Conservation (phyloP, 495 filamentous ascomycete genomes). For the Usnea hakonensis region DNA sequence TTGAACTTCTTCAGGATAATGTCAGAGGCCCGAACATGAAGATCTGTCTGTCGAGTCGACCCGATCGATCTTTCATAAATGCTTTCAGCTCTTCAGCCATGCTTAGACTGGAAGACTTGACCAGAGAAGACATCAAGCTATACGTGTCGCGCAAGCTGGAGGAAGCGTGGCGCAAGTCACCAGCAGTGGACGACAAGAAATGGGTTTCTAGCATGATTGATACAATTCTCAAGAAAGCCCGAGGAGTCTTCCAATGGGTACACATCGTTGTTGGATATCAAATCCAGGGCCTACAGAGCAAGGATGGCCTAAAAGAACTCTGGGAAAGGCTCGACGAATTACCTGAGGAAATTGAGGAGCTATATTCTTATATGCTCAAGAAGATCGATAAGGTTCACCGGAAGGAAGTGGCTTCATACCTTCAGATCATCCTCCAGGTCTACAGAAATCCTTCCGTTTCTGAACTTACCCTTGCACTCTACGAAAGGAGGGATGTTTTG, state of each 20-base stretch:
- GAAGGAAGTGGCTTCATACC: background rate
- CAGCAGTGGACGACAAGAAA: background rate
- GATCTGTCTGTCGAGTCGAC: slow-evolving; percentile 12
- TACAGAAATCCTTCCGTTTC: background rate
- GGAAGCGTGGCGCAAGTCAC: background rate
- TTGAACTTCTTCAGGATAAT: background rate
- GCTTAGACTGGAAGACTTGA: slow-evolving; percentile 7
- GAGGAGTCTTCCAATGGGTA: background rate
- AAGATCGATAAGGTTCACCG: background rate
- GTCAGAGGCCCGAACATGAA: background rate
- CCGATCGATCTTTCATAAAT: slow-evolving; percentile 1
- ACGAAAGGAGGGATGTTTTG: background rate
- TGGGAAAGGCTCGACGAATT: background rate
- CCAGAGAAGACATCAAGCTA: background rate
- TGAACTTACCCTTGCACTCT: background rate
- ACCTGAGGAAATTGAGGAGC: background rate
- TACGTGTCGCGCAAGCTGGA: slow-evolving; percentile 5
- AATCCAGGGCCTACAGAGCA: background rate
- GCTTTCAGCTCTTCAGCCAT: background rate
- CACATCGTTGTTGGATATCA: background rate
- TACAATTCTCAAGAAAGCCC: background rate
- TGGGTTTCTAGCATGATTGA: background rate
- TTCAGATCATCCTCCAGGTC: background rate
- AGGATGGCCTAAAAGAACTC: background rate
- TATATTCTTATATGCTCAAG: background rate